Percentiles rank a stretch among this genome's conserved stretches.
phyloP scores from a whole-genome alignment of 2,329 filamentous ascomycete species.

The Mariannaea sp. region DNA sequence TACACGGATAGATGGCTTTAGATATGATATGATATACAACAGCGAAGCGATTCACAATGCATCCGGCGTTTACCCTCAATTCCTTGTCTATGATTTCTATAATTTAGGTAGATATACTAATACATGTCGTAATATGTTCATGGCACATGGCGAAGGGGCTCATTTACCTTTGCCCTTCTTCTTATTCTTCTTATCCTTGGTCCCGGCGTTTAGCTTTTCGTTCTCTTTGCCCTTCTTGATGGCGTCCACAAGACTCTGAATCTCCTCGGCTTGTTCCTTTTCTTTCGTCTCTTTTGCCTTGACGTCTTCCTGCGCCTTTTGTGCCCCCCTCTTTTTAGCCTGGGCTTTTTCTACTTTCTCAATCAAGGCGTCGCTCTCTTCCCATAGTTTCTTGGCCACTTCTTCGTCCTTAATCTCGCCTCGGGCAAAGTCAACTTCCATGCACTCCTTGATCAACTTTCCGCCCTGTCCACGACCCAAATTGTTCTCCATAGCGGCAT shows the following conservation, averaged over 20 bases:
- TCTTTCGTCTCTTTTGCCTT: constrained; percentile 45
- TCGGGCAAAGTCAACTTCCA: constrained; percentile 71
- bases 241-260: constrained; percentile 47
- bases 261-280: constrained; percentile 40
- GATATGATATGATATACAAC: constrained; percentile 12
- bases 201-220: constrained; percentile 31
- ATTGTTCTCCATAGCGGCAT: constrained; percentile 80
- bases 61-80: neutral
- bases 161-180: constrained; percentile 33
- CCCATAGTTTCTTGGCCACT: constrained; percentile 84
- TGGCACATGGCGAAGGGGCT: constrained; percentile 16
- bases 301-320: constrained; percentile 46
- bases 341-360: constrained; percentile 73
- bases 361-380: constrained; percentile 83
- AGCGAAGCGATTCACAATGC: constrained; percentile 10
- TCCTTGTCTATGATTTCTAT: constrained; percentile 28
- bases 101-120: constrained; percentile 15
- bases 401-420: constrained; percentile 78
- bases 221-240: constrained; percentile 51
- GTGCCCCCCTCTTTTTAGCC: constrained; percentile 57
- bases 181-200: constrained; percentile 28
- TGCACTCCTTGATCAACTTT: constrained; percentile 86
- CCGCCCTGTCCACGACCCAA: constrained; percentile 69
- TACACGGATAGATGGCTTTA: constrained; percentile 18
- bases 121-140: constrained; percentile 22